Base-by-base conservation (phyloP, 768 basidiomycete genomes). In the Leccinum variicolor region DNA sequence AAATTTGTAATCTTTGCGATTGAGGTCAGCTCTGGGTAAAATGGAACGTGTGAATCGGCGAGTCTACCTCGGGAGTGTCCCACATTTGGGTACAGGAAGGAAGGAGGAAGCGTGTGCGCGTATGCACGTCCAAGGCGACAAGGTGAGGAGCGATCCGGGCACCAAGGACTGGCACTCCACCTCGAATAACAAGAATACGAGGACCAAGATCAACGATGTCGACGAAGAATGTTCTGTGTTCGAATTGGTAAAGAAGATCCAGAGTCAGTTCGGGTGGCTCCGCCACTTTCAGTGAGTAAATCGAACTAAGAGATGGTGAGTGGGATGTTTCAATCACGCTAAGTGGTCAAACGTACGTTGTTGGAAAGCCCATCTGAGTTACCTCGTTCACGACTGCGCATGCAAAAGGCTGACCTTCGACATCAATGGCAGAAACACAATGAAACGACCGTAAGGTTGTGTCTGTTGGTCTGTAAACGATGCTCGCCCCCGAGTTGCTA, bases 61-160 rank as follows among this genome's bases (percentile, higher is more conserved):
- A 23, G 8, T 29, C 7, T 21, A 67, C 66, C 50, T 50, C 47
- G 8, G 23, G 17, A 21, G 52, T 19, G 23, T 55, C 46, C 51
- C 11, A 45, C 10, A 2, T 9, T 9, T 28, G 2, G 3, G 6
- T 29, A 19, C 59, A 28, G 1, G 57, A 19, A 23, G 58, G 51
- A 31, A 60, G 45, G 1, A 36, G 9, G n/a, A 62, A 31, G 5
- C 34, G 36, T 8, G 43, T 63, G 14, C 53, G 49, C 13, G 65
- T 28, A 13, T 62, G 52, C 29, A 66, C 63, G n/a, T 66, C 65
- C 41, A 66, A n/a, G 39, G 46, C 56, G 19, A 66, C 7, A 17
- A 57, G 17, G 54, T 25, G 21, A 34, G 33, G 33, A 46, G 47
- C 52, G 2, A 19, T 25, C 17, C 2, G 31, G 17, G 31, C 33